Base-by-base conservation (phyloP, 2,329 filamentous ascomycete species). In the Xylaria sp. region DNA sequence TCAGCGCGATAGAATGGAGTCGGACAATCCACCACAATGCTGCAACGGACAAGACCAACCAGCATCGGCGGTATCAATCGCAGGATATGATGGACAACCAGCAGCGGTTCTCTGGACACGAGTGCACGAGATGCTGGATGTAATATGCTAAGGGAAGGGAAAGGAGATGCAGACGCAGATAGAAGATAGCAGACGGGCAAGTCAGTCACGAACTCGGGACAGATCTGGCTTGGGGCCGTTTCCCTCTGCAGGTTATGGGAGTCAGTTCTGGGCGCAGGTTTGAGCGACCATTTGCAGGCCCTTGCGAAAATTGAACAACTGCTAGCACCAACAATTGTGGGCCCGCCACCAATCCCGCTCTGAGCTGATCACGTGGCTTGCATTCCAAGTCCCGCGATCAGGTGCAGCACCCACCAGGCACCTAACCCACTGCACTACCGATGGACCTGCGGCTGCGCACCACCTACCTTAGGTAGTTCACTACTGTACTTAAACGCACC, bases 321-420 rank as follows among this genome's bases (percentile, higher is more conserved):
- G 30, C 66, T 63, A 66, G 52, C 55, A 69, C 66, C 60, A 66
- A 56, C 55, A 69, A 66, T 59, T 66, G 18, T 68, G 66, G 66
- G 52, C 1, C 58, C n/a, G 0, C 23, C 6, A 32, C 59, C 45
- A 57, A 66, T 63, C 52, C 36, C 53, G n/a, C 45, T 23, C 15
- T 15, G 41, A n/a, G 15, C 10, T 52, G 56, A 45, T 69, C 67
- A 69, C 67, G 67, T 69, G 67, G 48, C 50, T 52, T 60, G 41
- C 67, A 66, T 66, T 63, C 63, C 63, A 62, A 58, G 41, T 55
- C 32, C 30, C n/a, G 50, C 28, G 32, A 36, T 30, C 50, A 30
- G 50, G 50, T 10, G 13, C 46, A 50, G 23, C 23, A 50, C 50
- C 50, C 50, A 13, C 9, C 56, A 20, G 9, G 34, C 15, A 39